Base-by-base conservation (phyloP, 192 early-diverging fungal genomes). In the Coemansia sp. region DNA sequence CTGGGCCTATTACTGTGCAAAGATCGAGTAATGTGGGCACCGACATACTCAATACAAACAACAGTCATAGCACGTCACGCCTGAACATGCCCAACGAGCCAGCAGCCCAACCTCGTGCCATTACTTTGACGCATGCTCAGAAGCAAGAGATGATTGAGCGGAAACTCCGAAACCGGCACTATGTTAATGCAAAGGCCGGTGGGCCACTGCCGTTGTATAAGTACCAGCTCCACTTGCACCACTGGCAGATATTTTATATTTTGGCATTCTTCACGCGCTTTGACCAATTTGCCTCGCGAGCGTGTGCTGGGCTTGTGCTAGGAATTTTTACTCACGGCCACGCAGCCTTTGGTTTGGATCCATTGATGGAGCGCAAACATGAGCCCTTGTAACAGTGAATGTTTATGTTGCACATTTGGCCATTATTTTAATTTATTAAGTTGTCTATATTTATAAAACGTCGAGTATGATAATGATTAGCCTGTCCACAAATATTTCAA, bases 221-320 rank as follows among this genome's bases (percentile, higher is more conserved):
- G 19, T 80, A 61, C 52, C 23, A 42, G n/a, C 70, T 91, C 44
- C 91, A 94, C 70, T 68, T 90, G 49, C 92, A 94, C 70, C 92
- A 94, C 66, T 94, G 92, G 92, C 90, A 92, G 67, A 87, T 94
- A 35, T 94, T 94, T 68, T 94, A 93, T 76, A 84, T 80, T 10
- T 74, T 94, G 16, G 90, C 91, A 2, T 94, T 92, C 62, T 94
- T 93, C 65, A 93, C 91, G 2, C 77, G 92, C 23, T 94, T 93
- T 65, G 82, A 88, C 67, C 66, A 89, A 71, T 86, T 85, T 62
- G 84, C 89, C 13, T 94, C 92, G 19, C 80, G 84, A 55, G 80
- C 88, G 5, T 90, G 85, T 61, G 90, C 87, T 7, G 92, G 92
- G 3, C 77, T 94, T 37, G 84, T 86, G 2, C 73, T 94, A 19